These are phyloP conservation scores for Phaffomyces thermotolerans DNA, from an alignment of 805 yeast species.

Conservation along the genomic window DNA sequence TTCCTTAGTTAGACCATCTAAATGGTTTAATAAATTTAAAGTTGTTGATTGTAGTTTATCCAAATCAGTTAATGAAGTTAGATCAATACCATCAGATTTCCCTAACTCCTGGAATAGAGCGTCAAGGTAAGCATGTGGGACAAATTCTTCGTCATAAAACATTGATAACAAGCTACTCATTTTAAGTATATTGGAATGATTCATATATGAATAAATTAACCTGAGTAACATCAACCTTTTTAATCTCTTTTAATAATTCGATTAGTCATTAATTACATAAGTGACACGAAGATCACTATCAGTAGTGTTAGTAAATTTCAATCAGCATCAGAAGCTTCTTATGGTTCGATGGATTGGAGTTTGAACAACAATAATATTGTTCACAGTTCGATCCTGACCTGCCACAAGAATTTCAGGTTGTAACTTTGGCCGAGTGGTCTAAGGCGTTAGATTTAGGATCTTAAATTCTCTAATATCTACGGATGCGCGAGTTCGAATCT, in stretches of 20 bases:
- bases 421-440: slow-evolving; percentile 40
- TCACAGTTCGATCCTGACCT: too few relatives aligned
- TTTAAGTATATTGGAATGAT: too few relatives aligned
- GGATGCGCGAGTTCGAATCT: slow-evolving; percentile 19
- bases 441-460: slow-evolving; percentile 39
- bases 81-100: slow-evolving; percentile 2
- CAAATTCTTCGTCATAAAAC: slow-evolving; percentile 63
- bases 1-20: slow-evolving; percentile 58
- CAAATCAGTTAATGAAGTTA: slow-evolving; percentile 24
- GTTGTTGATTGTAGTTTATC: slow-evolving; percentile 40
- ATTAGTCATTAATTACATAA: too few relatives aligned
- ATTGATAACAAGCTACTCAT: slow-evolving; percentile 43
- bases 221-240: too few relatives aligned
- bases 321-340: too few relatives aligned
- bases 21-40: slow-evolving; percentile 45
- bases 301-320: too few relatives aligned
- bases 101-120: slow-evolving; percentile 36
- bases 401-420: slow-evolving; percentile 6
- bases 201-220: too few relatives aligned
- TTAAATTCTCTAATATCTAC: slow-evolving; percentile 34
- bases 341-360: too few relatives aligned
- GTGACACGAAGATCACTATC: too few relatives aligned
- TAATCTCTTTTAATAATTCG: too few relatives aligned
- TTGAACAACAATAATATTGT: background rate
- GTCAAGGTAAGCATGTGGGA: slow-evolving; percentile 59